phyloP scores from a whole-genome alignment of 2,329 filamentous ascomycete genomes.

The Trichophyton rubrum region DNA sequence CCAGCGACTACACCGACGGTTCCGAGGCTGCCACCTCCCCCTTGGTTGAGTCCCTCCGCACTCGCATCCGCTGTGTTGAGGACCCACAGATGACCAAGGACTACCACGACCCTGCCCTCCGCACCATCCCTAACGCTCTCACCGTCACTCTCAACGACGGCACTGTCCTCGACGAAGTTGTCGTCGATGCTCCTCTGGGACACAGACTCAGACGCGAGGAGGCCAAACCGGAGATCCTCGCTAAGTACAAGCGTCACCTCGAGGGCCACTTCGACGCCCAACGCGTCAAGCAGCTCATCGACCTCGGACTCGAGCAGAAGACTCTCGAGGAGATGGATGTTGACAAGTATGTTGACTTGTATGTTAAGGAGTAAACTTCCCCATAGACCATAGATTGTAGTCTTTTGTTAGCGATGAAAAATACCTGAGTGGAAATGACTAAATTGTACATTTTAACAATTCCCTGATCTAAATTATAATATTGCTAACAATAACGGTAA shows the following conservation, averaged over 20 bases:
- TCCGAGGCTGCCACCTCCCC: slow-evolving; percentile 81
- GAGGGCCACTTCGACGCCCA: slow-evolving; percentile 65
- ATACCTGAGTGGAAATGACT: no score
- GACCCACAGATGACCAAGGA: slow-evolving; percentile 88
- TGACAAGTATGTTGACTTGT: slow-evolving; percentile 89
- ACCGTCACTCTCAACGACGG: slow-evolving; percentile 93
- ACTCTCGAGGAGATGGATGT: slow-evolving; percentile 69
- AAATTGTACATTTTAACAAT: no score
- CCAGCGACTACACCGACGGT: slow-evolving; percentile 85
- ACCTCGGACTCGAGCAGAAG: slow-evolving; percentile 62
- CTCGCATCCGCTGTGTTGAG: slow-evolving; percentile 93
- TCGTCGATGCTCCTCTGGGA: slow-evolving; percentile 86
- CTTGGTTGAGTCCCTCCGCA: slow-evolving; percentile 78
- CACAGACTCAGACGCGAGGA: slow-evolving; percentile 85
- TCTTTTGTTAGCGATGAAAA: not conserved
- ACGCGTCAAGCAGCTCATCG: slow-evolving; percentile 69
- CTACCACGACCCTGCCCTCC: slow-evolving; percentile 87
- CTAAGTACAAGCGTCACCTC: slow-evolving; percentile 90
- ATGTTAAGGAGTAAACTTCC: slow-evolving; percentile 43
- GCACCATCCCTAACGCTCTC: slow-evolving; percentile 93
- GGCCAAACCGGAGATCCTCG: slow-evolving; percentile 92
- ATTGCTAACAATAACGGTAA: no score
- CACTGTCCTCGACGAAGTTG: slow-evolving; percentile 77
- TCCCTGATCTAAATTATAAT: no score
- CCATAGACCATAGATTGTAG: not conserved